Evolutionary conservation across 805 yeast species (phyloP), one percentile per base, ranked within the genome.

Genomic region (Cyberlindnera nakhonratchasimensis): DNA sequence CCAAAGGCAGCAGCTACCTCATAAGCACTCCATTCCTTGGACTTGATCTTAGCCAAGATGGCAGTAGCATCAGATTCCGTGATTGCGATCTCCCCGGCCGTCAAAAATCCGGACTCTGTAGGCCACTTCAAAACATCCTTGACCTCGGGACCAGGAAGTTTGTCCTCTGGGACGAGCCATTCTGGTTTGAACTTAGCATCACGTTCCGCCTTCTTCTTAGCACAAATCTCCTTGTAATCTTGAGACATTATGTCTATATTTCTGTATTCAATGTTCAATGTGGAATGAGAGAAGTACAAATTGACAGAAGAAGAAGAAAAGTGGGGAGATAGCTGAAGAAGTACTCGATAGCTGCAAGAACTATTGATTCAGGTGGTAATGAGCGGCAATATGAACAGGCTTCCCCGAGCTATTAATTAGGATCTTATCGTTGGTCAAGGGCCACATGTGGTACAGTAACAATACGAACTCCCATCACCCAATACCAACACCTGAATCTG

Each of bases 1-100:
- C 78, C 71, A 57, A 73, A 80, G 1, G 85, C 84, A 10, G 58
- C 59, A 1, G 75, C 63, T 3, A 79, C 80, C 34, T 72, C 69
- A 1, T 61, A 56, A 1, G 82, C 57, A 3, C 67, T 53, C 66
- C 67, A 69, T 37, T 57, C 52, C 34, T 59, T 63, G 2, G 48
- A 11, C 30, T 56, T 61, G 44, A 70, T 63, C 23, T 63, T 62
- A 5, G 40, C 46, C 8, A 64, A 41, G 25, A 54, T 43, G 6
- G 25, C 16, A 2, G 32, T 26, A 3, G 54, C 58, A 23, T 42
- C 40, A 2, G 55, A 41, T 31, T 51, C 57, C 2, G 59, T 54
- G 24, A 55, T 53, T 65, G 60, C 71, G 9, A 65, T 47, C 47
- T 72, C 77, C 33, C 43, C 24, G 0, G 48, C 22, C 4, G 66